These are phyloP conservation scores for Apiospora saccharicola DNA, from an alignment of 2,329 filamentous ascomycete species.

Conservation along the genomic window DNA sequence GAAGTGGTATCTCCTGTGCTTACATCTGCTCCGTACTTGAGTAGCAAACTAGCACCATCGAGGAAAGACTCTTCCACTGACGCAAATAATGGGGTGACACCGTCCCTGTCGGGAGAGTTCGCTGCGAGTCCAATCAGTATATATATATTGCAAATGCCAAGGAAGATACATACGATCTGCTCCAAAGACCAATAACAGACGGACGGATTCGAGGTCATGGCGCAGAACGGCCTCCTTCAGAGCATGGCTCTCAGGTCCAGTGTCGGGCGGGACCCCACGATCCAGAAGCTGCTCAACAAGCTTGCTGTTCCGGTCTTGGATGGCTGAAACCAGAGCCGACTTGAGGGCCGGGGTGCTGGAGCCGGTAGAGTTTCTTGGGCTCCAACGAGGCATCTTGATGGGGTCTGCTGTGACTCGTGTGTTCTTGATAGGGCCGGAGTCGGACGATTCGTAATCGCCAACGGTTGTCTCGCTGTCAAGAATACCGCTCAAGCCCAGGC, in stretches of 20 bases:
- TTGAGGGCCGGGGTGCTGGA: slow-evolving; percentile 53
- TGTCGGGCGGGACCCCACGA: slow-evolving; percentile 61
- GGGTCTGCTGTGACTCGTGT: slow-evolving; percentile 60
- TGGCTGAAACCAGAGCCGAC: slow-evolving; percentile 58
- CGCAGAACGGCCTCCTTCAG: slow-evolving; percentile 61
- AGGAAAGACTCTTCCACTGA: slow-evolving; percentile 61
- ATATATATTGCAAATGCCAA: background rate
- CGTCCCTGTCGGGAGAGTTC: slow-evolving; percentile 58
- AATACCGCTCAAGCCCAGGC: slow-evolving; percentile 32
- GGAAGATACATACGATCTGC: slow-evolving; percentile 49
- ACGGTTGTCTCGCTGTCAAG: slow-evolving; percentile 36
- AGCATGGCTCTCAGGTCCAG: slow-evolving; percentile 53
- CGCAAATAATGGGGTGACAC: slow-evolving; percentile 58
- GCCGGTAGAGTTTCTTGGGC: slow-evolving; percentile 53
- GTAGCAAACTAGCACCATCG: slow-evolving; percentile 63
- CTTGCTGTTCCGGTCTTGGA: slow-evolving; percentile 64
- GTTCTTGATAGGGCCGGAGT: slow-evolving; percentile 47
- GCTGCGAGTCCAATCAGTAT: slow-evolving; percentile 32
- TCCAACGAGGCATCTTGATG: slow-evolving; percentile 58
- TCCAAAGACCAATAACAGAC: slow-evolving; percentile 63
- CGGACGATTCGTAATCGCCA: slow-evolving; percentile 47
- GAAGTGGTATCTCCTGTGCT: background rate
- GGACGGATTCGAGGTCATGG: slow-evolving; percentile 60
- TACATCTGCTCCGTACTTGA: slow-evolving; percentile 65
- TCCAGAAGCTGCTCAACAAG: slow-evolving; percentile 65